Percentiles rank a stretch among this genome's conserved stretches.
Evolutionary conservation across 257 asterid genomes (phyloP).

Genomic region (Galeopsis tetrahit): DNA sequence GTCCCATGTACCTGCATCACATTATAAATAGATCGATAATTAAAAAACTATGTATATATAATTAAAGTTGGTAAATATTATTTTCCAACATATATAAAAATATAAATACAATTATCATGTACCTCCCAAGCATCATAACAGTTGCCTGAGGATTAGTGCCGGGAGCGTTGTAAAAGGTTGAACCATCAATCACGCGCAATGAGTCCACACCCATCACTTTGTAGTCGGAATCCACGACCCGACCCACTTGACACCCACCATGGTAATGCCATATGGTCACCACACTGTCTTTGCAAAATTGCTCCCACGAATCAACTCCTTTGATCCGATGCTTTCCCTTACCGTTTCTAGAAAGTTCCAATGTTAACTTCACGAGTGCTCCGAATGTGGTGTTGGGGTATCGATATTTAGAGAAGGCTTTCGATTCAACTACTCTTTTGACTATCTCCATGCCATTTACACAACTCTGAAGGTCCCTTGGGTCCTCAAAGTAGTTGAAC

Average conservation of each 20-base stretch:
- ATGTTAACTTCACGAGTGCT: slow-evolving; percentile 41
- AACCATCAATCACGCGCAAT: slow-evolving; percentile 76
- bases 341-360: slow-evolving; percentile 37
- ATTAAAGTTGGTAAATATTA: too few relatives aligned
- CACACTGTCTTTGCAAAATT: slow-evolving; percentile 71
- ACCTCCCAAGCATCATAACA: too few relatives aligned
- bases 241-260: slow-evolving; percentile 80
- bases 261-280: slow-evolving; percentile 90
- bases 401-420: slow-evolving; percentile 44
- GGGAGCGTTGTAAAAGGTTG: slow-evolving; percentile 64
- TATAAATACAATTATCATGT: too few relatives aligned
- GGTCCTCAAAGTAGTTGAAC: slow-evolving; percentile 80
- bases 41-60: too few relatives aligned
- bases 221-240: slow-evolving; percentile 67
- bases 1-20: too few relatives aligned
- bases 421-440: slow-evolving; percentile 48
- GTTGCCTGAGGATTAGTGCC: not conserved
- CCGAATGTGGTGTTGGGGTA: slow-evolving; percentile 49
- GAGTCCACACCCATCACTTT: slow-evolving; percentile 67
- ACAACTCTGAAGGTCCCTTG: slow-evolving; percentile 66
- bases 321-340: slow-evolving; percentile 44
- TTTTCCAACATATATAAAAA: too few relatives aligned
- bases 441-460: slow-evolving; percentile 65
- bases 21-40: too few relatives aligned
- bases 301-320: slow-evolving; percentile 51